Evolutionary conservation across 2,329 filamentous ascomycete species (phyloP).

Genomic region (Pseudocercospora ulei): DNA sequence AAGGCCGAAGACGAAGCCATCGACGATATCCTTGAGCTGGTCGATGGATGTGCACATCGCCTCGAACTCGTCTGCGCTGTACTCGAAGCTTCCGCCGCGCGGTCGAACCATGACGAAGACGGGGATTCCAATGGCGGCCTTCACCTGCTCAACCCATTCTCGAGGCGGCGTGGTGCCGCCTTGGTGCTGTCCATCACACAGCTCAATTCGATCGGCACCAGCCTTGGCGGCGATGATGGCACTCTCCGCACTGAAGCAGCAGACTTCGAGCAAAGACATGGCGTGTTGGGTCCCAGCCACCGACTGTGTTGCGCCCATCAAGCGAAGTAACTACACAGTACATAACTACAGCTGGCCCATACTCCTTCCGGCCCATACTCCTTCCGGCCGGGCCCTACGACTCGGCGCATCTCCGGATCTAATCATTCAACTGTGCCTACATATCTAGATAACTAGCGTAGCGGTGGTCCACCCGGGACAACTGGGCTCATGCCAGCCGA

Average conservation of each 20-base stretch:
- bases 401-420: too few relatives aligned
- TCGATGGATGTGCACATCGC: slow-evolving; percentile 39
- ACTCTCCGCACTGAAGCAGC: slow-evolving; percentile 41
- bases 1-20: slow-evolving; percentile 48
- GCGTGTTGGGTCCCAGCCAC: too few relatives aligned
- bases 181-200: slow-evolving; percentile 37
- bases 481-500: too few relatives aligned
- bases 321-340: too few relatives aligned
- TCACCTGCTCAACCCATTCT: slow-evolving; percentile 27
- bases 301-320: too few relatives aligned
- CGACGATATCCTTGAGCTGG: slow-evolving; percentile 33
- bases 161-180: slow-evolving; percentile 40
- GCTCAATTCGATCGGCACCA: slow-evolving; percentile 46
- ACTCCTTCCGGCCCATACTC: too few relatives aligned
- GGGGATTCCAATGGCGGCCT: slow-evolving; percentile 34
- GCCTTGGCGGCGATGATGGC: slow-evolving; percentile 37
- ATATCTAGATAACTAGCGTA: too few relatives aligned
- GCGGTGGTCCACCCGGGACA: too few relatives aligned
- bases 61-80: slow-evolving; percentile 37
- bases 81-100: slow-evolving; percentile 41
- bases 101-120: slow-evolving; percentile 49
- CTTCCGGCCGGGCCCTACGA: too few relatives aligned
- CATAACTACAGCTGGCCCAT: too few relatives aligned
- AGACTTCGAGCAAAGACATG: slow-evolving; percentile 41
- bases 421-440: too few relatives aligned